phyloP scores from a whole-genome alignment of 139 green algal species.

The Chlamydomonas incerta region DNA sequence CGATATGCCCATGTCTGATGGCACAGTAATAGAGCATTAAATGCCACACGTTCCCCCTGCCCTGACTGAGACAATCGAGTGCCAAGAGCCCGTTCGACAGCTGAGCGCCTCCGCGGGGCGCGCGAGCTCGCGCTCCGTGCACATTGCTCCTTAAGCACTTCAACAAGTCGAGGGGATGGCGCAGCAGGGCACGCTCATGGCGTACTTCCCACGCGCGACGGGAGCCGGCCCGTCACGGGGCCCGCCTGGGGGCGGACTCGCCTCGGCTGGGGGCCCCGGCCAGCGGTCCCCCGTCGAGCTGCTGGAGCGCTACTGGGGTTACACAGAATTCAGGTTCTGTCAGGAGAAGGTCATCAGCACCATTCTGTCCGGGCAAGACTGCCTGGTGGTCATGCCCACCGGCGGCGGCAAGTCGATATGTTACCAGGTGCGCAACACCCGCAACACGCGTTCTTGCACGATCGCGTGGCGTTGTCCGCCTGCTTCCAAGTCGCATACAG shows the following conservation, averaged over 20 bases:
- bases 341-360: constrained; percentile 75
- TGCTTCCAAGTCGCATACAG: not conserved
- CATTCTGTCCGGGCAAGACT: constrained; percentile 73
- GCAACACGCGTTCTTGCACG: too few relatives aligned
- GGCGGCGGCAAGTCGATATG: constrained; percentile 89
- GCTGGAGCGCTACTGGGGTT: constrained; percentile 53
- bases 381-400: constrained; percentile 95
- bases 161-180: too few relatives aligned
- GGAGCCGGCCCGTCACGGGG: not conserved
- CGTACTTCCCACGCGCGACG: not conserved
- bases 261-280: not conserved
- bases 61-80: too few relatives aligned
- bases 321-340: constrained; percentile 41
- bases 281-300: not conserved
- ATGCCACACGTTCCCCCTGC: too few relatives aligned
- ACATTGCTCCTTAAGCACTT: too few relatives aligned
- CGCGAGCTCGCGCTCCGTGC: too few relatives aligned
- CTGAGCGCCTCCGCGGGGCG: too few relatives aligned
- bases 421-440: constrained; percentile 87
- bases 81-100: too few relatives aligned
- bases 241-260: not conserved
- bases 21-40: too few relatives aligned
- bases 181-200: constrained; percentile 8
- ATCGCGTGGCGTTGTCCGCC: too few relatives aligned
- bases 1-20: too few relatives aligned